phyloP scores from a whole-genome alignment of 768 basidiomycete genomes.

The Mycena metata region DNA sequence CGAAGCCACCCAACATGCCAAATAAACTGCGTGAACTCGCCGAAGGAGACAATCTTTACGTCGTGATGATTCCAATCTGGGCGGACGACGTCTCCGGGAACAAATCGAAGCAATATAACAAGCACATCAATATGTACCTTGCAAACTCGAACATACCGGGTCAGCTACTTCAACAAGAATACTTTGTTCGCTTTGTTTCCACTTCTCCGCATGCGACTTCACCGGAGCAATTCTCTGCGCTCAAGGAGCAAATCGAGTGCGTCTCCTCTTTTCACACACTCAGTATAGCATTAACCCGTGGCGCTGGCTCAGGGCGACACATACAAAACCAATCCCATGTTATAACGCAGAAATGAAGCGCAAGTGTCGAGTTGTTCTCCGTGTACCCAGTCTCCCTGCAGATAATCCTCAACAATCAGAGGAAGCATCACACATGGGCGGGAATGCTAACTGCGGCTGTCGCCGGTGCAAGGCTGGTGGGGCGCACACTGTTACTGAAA shows the following conservation, averaged over 20 bases:
- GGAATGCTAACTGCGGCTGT: conserved; percentile 50
- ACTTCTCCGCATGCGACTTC: conserved; percentile 47
- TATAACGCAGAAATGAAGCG: neutral
- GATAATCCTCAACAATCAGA: conserved; percentile 54
- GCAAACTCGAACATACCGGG: conserved; percentile 45
- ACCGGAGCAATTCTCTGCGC: conserved; percentile 47
- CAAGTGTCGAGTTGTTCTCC: conserved; percentile 22
- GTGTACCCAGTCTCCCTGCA: conserved; percentile 37
- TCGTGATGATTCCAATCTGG: conserved; percentile 30
- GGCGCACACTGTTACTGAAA: conserved; percentile 39
- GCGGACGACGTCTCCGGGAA: conserved; percentile 42
- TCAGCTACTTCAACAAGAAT: conserved; percentile 49
- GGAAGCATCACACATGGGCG: conserved; percentile 50
- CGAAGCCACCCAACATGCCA: conserved; percentile 20
- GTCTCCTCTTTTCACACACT: neutral
- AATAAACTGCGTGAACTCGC: conserved; percentile 21
- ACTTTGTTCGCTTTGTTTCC: conserved; percentile 43
- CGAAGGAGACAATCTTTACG: conserved; percentile 21
- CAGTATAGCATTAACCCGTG: too few relatives aligned
- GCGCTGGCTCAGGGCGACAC: too few relatives aligned
- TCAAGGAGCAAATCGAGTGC: conserved; percentile 42
- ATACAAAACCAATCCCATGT: too few relatives aligned
- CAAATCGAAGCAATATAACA: conserved; percentile 45
- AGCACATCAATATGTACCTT: conserved; percentile 49
- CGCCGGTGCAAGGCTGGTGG: neutral